Base-by-base conservation (phyloP, 1,284 basidiomycete species). In the Boletus semigastroideus region DNA sequence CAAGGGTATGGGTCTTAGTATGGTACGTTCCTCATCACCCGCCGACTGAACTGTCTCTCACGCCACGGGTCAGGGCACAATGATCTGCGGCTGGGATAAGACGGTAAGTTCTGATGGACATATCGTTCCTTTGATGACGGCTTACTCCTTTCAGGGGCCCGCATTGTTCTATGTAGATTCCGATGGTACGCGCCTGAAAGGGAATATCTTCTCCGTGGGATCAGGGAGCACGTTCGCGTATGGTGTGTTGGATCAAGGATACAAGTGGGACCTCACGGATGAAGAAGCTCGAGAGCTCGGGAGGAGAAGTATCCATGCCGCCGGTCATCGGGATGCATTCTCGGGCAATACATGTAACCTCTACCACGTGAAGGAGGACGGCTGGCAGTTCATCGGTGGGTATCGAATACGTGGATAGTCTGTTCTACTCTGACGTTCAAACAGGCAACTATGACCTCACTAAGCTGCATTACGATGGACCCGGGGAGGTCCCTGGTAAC, bases 81-180 rank as follows among this genome's bases (percentile, higher is more conserved):
- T 99, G 97, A 97, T 99, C 59, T 98, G 95, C 65, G 97, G 97
- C 27, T 99, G 96, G 95, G 97, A 99, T 76, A 99, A 98, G 80
- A 98, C 96, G 11, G 90, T 90, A 58, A 61, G 86, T 73, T 10
- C 27, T 16, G 6, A 40, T 34, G 27, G 53, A 46, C 48, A 34
- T 49, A 38, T 43, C 51, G 22, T 41, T 37, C n/a, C 34, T 33
- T 45, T 1, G 17, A 49, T 16, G 27, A 48, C 10, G 13, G 31
- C 39, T 54, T 39, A 57, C 41, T 17, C 16, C 42, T 44, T 40
- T 22, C 63, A 91, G 83, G 96, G 97, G 0, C 96, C 96, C n/a
- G 86, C 92, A 13, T 79, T 99, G 34, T 99, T 95, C 76, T 99
- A 99, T 71, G 97, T 99, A 51, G 97, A 99, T 74, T 96, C 92